Percentiles rank a stretch among this genome's conserved stretches.
These are phyloP conservation scores for Cardiospermum halicacabum DNA, from an alignment of 345 rosid species.

Conservation along the genomic window DNA sequence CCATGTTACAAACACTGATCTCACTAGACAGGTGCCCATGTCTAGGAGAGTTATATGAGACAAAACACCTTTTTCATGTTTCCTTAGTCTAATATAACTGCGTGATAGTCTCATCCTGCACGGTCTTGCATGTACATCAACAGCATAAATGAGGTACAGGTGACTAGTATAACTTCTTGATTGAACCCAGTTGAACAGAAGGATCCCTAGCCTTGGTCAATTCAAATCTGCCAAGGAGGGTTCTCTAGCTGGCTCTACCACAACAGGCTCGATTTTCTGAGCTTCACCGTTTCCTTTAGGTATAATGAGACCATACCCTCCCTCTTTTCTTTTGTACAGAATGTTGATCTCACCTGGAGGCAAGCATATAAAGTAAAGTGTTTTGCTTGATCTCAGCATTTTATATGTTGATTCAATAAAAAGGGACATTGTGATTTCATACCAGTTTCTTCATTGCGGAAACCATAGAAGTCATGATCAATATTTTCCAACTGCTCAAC, in stretches of 20 bases:
- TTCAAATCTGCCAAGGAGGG: conserved; percentile 44
- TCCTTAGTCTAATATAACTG: neutral
- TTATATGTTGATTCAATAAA: neutral
- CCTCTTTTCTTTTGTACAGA: conserved; percentile 74
- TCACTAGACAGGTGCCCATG: neutral
- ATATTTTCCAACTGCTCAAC: conserved; percentile 83
- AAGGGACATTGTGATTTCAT: conserved; percentile 14
- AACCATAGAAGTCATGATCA: conserved; percentile 84
- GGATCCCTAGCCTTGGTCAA: conserved; percentile 4
- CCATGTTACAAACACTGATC: conserved; percentile 4
- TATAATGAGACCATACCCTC: conserved; percentile 86
- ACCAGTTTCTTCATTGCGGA: conserved; percentile 90
- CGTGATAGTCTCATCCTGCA: conserved; percentile 2
- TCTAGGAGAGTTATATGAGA: conserved; percentile 9
- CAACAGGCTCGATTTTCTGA: conserved; percentile 58
- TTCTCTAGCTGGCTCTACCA: conserved; percentile 48
- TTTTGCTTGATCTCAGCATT: neutral
- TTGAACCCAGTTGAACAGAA: neutral
- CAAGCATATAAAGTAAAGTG: conserved; percentile 14
- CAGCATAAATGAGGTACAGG: conserved; percentile 13
- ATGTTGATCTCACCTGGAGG: conserved; percentile 81
- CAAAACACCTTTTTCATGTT: too few species aligned
- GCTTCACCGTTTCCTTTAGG: conserved; percentile 62
- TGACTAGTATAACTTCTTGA: neutral
- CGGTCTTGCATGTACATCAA: conserved; percentile 15